A percentile compares a stretch with the other conserved stretches of the same genome.
Evolutionary conservation across 1,139 yeast species (phyloP).

Genomic region (Sugiyamaella xylanicola): DNA sequence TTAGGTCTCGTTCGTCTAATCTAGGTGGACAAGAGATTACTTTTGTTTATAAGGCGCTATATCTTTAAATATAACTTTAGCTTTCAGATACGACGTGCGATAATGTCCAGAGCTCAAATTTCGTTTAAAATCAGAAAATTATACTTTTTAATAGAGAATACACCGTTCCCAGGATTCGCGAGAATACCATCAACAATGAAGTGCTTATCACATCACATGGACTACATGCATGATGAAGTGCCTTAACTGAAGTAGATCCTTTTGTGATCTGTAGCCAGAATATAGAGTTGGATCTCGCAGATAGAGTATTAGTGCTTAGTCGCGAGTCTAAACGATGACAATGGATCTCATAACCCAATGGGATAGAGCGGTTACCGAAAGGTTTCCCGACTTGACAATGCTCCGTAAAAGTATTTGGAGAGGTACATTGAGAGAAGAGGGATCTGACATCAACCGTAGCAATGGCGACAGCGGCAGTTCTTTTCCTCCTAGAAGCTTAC

Average conservation of each 20-base stretch:
- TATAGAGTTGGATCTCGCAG: not conserved
- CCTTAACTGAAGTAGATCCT: not conserved
- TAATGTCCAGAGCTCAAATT: too few species aligned
- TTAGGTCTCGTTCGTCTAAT: too few species aligned
- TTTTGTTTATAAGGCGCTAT: too few species aligned
- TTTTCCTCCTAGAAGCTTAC: slow-evolving; percentile 32
- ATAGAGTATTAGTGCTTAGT: slow-evolving; percentile 2
- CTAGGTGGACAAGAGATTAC: too few species aligned
- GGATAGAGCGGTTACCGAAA: slow-evolving; percentile 22
- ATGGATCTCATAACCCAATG: slow-evolving; percentile 14
- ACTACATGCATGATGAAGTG: slow-evolving; percentile 9
- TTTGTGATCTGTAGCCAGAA: slow-evolving; percentile 3
- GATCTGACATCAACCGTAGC: slow-evolving; percentile 6
- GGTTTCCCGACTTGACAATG: slow-evolving; percentile 26
- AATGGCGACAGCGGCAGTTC: not conserved
- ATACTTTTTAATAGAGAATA: too few species aligned
- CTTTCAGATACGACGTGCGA: too few species aligned
- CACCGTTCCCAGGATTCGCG: too few species aligned
- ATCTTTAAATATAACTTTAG: too few species aligned
- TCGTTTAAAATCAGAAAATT: too few species aligned
- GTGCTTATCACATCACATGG: not conserved
- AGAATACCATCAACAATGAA: too few species aligned
- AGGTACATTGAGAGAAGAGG: slow-evolving; percentile 19
- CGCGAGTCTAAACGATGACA: not conserved
- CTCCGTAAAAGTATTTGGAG: slow-evolving; percentile 25